Conservation (phyloP, 75 land plant species). For the Cupressus sempervirens region DNA sequence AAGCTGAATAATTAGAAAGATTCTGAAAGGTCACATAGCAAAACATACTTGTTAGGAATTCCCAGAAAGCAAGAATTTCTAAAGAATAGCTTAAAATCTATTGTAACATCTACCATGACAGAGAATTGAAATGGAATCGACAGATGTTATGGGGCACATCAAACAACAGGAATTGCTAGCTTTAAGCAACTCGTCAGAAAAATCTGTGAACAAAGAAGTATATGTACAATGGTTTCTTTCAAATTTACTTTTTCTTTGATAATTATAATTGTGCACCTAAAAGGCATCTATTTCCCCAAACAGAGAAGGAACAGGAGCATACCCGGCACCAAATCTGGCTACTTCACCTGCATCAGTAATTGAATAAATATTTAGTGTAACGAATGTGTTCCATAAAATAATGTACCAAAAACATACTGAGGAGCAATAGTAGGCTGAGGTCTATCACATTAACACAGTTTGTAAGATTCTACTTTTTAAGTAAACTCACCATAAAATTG, state of each 20-base stretch:
- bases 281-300: not conserved
- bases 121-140: not conserved
- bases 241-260: slow-evolving; percentile 1
- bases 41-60: not conserved
- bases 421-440: not conserved
- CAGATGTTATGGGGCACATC: not conserved
- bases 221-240: slow-evolving; percentile 4
- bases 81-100: not conserved
- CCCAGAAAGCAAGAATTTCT: not conserved
- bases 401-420: not conserved
- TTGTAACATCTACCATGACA: not conserved
- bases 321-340: slow-evolving; percentile 95
- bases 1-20: slow-evolving; percentile 81
- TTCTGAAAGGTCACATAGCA: slow-evolving; percentile 40
- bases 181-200: not conserved
- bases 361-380: not conserved
- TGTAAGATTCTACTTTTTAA: not conserved
- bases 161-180: not conserved
- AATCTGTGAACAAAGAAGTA: not conserved
- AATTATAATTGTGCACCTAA: not conserved
- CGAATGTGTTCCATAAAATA: not conserved
- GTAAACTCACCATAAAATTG: slow-evolving; percentile 74
- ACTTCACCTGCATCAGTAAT: slow-evolving; percentile 64
- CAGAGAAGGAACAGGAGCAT: slow-evolving; percentile 13
- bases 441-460: not conserved